These are phyloP conservation scores for Ustilago curta DNA, from an alignment of 1,284 basidiomycete species.

Conservation along the genomic window DNA sequence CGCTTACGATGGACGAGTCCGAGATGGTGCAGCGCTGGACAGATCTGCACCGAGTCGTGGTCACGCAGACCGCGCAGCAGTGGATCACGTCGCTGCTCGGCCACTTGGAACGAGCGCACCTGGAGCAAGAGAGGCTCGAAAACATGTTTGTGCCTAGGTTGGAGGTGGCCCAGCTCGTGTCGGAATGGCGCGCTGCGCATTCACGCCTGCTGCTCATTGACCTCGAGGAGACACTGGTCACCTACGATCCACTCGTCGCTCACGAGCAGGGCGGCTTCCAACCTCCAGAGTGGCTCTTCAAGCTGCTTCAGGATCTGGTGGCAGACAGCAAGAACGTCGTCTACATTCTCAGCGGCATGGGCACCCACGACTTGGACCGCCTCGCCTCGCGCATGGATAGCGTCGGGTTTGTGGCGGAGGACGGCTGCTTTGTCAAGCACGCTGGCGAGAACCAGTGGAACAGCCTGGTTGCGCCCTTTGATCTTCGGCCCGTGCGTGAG, in stretches of 20 bases:
- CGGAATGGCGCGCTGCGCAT: slow-evolving; percentile 71
- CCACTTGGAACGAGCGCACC: slow-evolving; percentile 64
- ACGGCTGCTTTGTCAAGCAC: slow-evolving; percentile 85
- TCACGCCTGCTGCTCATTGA: slow-evolving; percentile 81
- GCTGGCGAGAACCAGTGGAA: slow-evolving; percentile 74
- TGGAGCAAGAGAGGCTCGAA: slow-evolving; percentile 61
- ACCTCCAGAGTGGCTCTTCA: slow-evolving; percentile 74
- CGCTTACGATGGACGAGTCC: slow-evolving; percentile 80
- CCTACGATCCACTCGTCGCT: slow-evolving; percentile 57
- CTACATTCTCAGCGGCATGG: slow-evolving; percentile 83
- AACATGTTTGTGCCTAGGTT: slow-evolving; percentile 65
- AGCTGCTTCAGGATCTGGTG: slow-evolving; percentile 75
- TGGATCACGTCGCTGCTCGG: slow-evolving; percentile 82
- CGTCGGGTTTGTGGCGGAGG: slow-evolving; percentile 86
- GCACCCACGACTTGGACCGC: slow-evolving; percentile 74
- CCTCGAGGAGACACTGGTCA: slow-evolving; percentile 82
- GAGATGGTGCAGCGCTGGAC: slow-evolving; percentile 82
- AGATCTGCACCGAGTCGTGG: slow-evolving; percentile 85
- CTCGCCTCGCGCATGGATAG: slow-evolving; percentile 76
- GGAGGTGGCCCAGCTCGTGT: slow-evolving; percentile 67
- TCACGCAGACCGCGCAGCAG: slow-evolving; percentile 86
- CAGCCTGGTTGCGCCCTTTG: slow-evolving; percentile 81
- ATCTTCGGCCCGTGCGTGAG: slow-evolving; percentile 80
- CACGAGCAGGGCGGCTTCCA: slow-evolving; percentile 71
- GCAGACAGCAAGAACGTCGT: slow-evolving; percentile 80